Percentiles rank a stretch among this genome's conserved stretches.
These are phyloP conservation scores for Leccinum uliginosum DNA, from an alignment of 768 basidiomycete genomes.

Conservation along the genomic window DNA sequence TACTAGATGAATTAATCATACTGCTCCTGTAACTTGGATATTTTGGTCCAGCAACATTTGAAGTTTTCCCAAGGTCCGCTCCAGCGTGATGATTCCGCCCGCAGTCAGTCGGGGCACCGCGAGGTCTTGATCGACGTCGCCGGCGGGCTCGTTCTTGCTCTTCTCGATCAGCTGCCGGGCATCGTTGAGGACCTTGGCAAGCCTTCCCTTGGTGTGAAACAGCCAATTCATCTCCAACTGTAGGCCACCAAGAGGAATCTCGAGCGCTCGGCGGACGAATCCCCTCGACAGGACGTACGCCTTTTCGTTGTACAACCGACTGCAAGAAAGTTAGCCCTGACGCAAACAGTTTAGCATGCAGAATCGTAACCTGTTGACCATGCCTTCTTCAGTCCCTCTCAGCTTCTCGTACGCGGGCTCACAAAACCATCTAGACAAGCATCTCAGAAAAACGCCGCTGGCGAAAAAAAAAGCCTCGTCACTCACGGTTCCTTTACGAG, in stretches of 20 bases:
- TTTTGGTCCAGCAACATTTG: conserved; percentile 37
- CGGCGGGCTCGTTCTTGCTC: conserved; percentile 43
- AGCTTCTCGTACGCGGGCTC: conserved; percentile 94
- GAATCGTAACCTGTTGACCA: conserved; percentile 65
- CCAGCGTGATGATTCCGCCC: conserved; percentile 76
- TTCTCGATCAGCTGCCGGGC: conserved; percentile 63
- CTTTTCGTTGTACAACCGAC: conserved; percentile 90
- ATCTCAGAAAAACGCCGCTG: conserved; percentile 1
- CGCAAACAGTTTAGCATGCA: neutral
- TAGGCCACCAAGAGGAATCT: conserved; percentile 68
- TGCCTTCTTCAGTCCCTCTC: conserved; percentile 85
- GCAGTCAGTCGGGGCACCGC: conserved; percentile 74
- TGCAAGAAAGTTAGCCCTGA: conserved; percentile 27
- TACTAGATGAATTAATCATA: conserved; percentile 13
- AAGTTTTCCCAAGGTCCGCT: conserved; percentile 69
- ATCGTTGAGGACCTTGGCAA: conserved; percentile 65
- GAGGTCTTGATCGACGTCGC: conserved; percentile 32
- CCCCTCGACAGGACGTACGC: conserved; percentile 87
- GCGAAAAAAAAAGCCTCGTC: neutral
- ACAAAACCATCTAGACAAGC: conserved; percentile 66
- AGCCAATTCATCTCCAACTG: conserved; percentile 70
- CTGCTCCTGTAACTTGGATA: conserved; percentile 8
- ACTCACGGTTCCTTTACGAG: conserved; percentile 89
- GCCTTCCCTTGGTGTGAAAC: conserved; percentile 60
- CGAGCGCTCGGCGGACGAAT: conserved; percentile 86